phyloP scores from a whole-genome alignment of 2,329 filamentous ascomycete species.

The Verticillium tricorpus region DNA sequence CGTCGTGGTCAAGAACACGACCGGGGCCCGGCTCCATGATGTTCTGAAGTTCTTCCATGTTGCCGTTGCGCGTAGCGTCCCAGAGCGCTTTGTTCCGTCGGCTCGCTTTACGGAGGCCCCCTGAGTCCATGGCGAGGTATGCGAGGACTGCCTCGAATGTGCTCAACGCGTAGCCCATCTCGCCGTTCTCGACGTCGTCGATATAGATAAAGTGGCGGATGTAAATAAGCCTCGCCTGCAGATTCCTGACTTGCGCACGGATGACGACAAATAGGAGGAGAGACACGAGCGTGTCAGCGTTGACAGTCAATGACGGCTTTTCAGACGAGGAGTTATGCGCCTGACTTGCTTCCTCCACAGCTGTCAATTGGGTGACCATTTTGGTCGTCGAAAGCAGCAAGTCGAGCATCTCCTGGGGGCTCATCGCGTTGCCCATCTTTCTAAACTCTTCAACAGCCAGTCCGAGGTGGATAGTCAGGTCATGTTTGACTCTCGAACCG shows the following conservation, averaged over 20 bases:
- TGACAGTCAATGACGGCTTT: constrained; percentile 57
- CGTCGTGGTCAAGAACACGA: constrained; percentile 40
- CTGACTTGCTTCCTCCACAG: background rate
- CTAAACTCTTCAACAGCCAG: constrained; percentile 85
- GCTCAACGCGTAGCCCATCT: constrained; percentile 92
- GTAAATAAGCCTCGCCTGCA: constrained; percentile 86
- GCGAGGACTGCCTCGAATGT: constrained; percentile 92
- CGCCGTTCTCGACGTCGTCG: constrained; percentile 93
- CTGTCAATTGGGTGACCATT: constrained; percentile 65
- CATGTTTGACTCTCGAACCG: constrained; percentile 72
- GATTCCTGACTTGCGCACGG: constrained; percentile 77
- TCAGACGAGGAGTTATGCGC: constrained; percentile 36
- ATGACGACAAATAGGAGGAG: constrained; percentile 90
- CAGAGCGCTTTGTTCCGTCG: constrained; percentile 80
- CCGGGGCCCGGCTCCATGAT: constrained; percentile 71
- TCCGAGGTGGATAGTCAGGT: constrained; percentile 70
- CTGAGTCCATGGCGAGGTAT: constrained; percentile 80
- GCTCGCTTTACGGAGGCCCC: constrained; percentile 77
- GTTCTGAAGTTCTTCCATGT: constrained; percentile 67
- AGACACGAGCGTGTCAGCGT: constrained; percentile 91
- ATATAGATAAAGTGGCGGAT: constrained; percentile 98
- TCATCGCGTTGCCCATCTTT: constrained; percentile 71
- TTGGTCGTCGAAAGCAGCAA: constrained; percentile 78
- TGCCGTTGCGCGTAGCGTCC: constrained; percentile 78
- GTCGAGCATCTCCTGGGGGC: constrained; percentile 86